Percentiles rank a stretch among this genome's conserved stretches.
Evolutionary conservation across 2,329 filamentous ascomycete species (phyloP).

Genomic region (Apiospora sp.): DNA sequence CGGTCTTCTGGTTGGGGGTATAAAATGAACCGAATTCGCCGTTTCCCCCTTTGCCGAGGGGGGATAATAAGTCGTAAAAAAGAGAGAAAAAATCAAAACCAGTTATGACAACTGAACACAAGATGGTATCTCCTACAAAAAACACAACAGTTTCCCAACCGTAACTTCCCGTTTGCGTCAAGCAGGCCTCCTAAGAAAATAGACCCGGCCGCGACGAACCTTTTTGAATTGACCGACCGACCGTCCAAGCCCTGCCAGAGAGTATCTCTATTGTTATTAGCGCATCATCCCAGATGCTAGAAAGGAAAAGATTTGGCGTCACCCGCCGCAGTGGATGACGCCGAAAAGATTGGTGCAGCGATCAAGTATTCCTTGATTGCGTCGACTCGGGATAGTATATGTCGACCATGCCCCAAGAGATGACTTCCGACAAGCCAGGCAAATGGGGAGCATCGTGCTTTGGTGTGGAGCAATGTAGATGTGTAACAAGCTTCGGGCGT

Average conservation of each 20-base stretch:
- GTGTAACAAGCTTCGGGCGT: not conserved
- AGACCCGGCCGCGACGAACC: not conserved
- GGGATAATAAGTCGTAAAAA: not conserved
- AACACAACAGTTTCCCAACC: slow-evolving; percentile 11
- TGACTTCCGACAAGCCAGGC: not conserved
- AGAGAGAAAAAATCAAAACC: not conserved
- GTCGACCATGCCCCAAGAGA: not conserved
- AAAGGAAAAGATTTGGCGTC: not conserved
- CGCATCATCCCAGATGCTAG: slow-evolving; percentile 13
- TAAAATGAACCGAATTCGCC: slow-evolving; percentile 19
- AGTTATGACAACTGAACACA: slow-evolving; percentile 17
- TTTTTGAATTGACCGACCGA: slow-evolving; percentile 8
- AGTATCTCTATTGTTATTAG: slow-evolving; percentile 14
- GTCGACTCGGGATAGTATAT: not conserved
- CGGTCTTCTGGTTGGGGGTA: slow-evolving; percentile 4
- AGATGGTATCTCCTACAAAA: slow-evolving; percentile 22
- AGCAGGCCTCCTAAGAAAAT: slow-evolving; percentile 8
- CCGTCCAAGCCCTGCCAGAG: slow-evolving; percentile 18
- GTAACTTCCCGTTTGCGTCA: slow-evolving; percentile 15
- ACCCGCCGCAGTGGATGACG: not conserved
- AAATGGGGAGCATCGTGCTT: not conserved
- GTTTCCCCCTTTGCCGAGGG: not conserved
- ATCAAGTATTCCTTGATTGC: not conserved
- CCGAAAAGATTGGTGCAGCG: not conserved
- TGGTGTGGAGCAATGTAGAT: not conserved